Evolutionary conservation across 805 yeast species (phyloP), one percentile per base, ranked within the genome.

Genomic region (Brettanomyces sp.): DNA sequence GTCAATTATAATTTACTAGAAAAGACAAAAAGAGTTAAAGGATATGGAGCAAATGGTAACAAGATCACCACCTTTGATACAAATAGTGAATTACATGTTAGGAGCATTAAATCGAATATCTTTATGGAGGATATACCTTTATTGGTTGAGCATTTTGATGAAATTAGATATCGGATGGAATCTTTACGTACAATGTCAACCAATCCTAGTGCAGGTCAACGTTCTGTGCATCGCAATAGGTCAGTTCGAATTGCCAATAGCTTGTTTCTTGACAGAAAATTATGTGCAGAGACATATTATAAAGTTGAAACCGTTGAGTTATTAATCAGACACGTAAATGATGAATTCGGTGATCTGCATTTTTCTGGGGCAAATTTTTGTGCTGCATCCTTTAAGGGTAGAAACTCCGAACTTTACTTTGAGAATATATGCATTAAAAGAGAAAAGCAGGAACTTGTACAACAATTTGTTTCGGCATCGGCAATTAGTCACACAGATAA

Each of bases 271-370:
- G 53, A 49, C 8, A 46, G 42, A 22, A 23, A 46, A 1, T 57
- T 56, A 44, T 21, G 46, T 1, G 34, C 59, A 9, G 43, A 47
- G 11, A 42, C 42, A 24, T 55, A 45, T 39, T 11, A 53, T 9
- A 36, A 30, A 8, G 35, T 63, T 12, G 53, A 54, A 11, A 25
- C 43, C 0, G 5, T 63, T 1, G 33, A 47, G 0, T 35, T 57
- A 4, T 42, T 44, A 0, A 5, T 67, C 1, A n/a, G 43, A 0
- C 23, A 54, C 2, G 43, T 70, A 1, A 52, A 55, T 23, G 49
- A 52, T 1, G 43, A 49, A 12, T 70, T 71, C 57, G 75, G 74
- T 2, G 60, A 55, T 44, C 4, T 68, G 1, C 39, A 33, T n/a
- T 30, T 49, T 0, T 35, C 49, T 9, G 21, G 46, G 7, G 2